Evolutionary conservation across 129 eudicot species (phyloP).

Genomic region (Arctium minus): DNA sequence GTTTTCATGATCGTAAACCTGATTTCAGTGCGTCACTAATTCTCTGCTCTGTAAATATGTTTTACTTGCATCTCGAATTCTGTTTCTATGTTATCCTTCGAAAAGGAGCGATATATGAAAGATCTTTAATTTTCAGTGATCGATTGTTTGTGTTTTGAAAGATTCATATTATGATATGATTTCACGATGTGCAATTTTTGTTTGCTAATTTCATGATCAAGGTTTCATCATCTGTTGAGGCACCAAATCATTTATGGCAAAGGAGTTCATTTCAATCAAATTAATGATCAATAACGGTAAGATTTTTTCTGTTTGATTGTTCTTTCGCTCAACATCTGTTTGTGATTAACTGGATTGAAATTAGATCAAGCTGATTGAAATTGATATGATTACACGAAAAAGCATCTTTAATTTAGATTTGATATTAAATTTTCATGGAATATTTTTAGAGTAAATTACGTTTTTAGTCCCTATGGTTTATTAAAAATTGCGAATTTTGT

Average conservation of each 20-base stretch:
- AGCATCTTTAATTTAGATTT: no score
- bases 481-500: no score
- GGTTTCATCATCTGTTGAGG: neutral
- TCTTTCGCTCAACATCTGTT: neutral
- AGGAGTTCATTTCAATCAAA: neutral
- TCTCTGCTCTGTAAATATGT: slow-evolving; percentile 18
- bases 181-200: neutral
- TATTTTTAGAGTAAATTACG: no score
- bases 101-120: neutral
- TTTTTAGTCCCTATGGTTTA: no score
- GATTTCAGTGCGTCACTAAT: neutral
- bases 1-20: neutral
- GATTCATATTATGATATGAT: neutral
- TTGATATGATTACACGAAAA: neutral
- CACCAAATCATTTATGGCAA: neutral
- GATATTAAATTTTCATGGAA: no score
- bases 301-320: neutral
- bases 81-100: neutral
- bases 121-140: neutral
- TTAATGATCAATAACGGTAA: neutral
- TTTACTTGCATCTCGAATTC: neutral
- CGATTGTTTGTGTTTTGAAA: neutral
- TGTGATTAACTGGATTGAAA: neutral
- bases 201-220: neutral
- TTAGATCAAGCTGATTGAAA: neutral